Base-by-base conservation (phyloP, 176 grass and related monocot species). In the Avena insularis region DNA sequence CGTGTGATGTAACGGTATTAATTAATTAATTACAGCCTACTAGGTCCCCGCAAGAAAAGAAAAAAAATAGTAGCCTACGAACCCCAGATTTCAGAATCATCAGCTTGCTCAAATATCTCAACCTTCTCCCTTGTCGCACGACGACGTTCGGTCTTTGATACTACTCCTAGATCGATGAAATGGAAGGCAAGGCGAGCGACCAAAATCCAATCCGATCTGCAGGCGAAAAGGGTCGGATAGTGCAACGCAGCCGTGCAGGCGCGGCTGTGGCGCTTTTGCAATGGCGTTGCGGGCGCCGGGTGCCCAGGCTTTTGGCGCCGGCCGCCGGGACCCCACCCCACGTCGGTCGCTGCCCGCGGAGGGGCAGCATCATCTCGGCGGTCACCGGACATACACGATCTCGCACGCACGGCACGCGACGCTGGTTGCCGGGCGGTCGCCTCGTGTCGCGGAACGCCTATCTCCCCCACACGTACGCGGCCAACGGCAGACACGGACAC, bases 231-330 rank as follows among this genome's bases (percentile, higher is more conserved):
- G 9, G 27, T 6, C 5, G 7, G 12, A 14, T 8, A 6, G 64
- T 67, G 64, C 4, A 3, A 35, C 23, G 84, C 21, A 12, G 77
- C 47, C 17, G 75, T 48, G 75, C 71, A n/a, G 15, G 86, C 25
- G 40, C 40, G 40, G 79, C 19, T 60, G 66, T 60, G 66, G 19
- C 60, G 56, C 79, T 19, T 65, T 10, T 49, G 15, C 35, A 29
- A 29, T 13, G 73, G 40, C 63, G 38, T 45, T 6, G 88, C 67
- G 84, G 43, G 62, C 54, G 84, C 79, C 47, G 48, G 35, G 19
- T 4, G 21, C 3, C 55, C 89, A 55, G 89, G 89, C 89, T 90
- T 87, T 87, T 65, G 80, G 84, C 54, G 54, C 54, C 71, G 83
- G 33, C 10, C 21, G 14, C 12, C 16, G 15, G 31, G 66, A 2